Conservation (phyloP, 129 eudicot genomes). For the Lactuca saligna region DNA sequence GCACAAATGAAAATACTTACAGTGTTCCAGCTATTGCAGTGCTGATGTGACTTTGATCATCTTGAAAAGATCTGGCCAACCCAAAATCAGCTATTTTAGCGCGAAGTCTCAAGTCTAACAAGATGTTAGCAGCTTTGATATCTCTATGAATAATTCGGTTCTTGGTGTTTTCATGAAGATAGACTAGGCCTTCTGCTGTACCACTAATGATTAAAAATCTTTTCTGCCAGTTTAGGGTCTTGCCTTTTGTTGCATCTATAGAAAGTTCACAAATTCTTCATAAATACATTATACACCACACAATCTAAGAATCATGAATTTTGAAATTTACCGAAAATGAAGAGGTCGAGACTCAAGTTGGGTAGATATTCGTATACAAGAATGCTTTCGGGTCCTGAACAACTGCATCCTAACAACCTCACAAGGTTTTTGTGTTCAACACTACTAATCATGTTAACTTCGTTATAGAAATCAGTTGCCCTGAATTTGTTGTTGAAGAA, state of each 20-base stretch:
- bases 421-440: slow-evolving; percentile 77
- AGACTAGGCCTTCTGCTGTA: slow-evolving; percentile 78
- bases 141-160: slow-evolving; percentile 67
- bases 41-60: slow-evolving; percentile 76
- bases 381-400: slow-evolving; percentile 76
- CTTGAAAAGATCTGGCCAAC: slow-evolving; percentile 82
- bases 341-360: slow-evolving; percentile 72
- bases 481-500: slow-evolving; percentile 75
- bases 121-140: slow-evolving; percentile 73
- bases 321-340: slow-evolving; percentile 53
- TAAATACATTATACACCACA: neutral
- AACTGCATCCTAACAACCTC: slow-evolving; percentile 71
- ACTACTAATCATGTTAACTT: slow-evolving; percentile 70
- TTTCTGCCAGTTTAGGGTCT: slow-evolving; percentile 70
- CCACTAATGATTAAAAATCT: slow-evolving; percentile 62
- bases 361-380: slow-evolving; percentile 74
- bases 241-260: slow-evolving; percentile 62
- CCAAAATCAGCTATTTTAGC: slow-evolving; percentile 95
- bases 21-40: slow-evolving; percentile 85
- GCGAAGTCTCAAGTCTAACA: slow-evolving; percentile 64
- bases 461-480: slow-evolving; percentile 84
- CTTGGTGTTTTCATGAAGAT: slow-evolving; percentile 78
- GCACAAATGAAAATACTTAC: slow-evolving; percentile 33
- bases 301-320: neutral
- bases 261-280: neutral